A percentile compares a stretch with the other conserved stretches of the same genome.
Conservation (phyloP, 1,284 basidiomycete species). For the Trichosporon faecale region DNA sequence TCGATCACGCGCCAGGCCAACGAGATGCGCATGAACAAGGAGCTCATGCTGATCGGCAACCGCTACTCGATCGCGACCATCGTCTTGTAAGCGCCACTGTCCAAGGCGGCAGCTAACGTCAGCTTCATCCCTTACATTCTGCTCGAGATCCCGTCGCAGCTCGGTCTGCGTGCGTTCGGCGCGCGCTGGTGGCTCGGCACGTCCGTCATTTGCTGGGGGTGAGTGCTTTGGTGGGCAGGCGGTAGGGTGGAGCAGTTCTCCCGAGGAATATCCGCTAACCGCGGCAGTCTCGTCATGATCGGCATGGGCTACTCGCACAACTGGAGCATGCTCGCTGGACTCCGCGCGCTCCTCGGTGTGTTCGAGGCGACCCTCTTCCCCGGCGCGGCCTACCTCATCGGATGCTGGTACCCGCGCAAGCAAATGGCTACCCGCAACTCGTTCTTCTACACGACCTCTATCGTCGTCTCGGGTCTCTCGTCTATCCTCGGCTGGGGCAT, state of each 20-base stretch:
- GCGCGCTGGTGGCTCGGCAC: slow-evolving; percentile 29
- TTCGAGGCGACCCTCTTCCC: slow-evolving; percentile 48
- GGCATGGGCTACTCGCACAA: slow-evolving; percentile 45
- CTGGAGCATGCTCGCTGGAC: slow-evolving; percentile 42
- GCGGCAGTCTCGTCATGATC: slow-evolving; percentile 43
- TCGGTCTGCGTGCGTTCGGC: slow-evolving; percentile 23
- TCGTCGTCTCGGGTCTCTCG: slow-evolving; percentile 21
- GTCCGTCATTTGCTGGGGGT: slow-evolving; percentile 45
- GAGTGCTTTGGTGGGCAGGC: too few relatives aligned
- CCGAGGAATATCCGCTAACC: background rate
- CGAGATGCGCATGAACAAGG: slow-evolving; percentile 29
- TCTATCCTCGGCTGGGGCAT: slow-evolving; percentile 17
- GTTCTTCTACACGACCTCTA: slow-evolving; percentile 41
- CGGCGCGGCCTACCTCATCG: slow-evolving; percentile 52
- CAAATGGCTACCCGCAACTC: slow-evolving; percentile 49
- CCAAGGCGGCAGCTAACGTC: slow-evolving; percentile 25
- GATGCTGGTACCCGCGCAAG: slow-evolving; percentile 53
- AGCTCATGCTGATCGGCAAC: slow-evolving; percentile 37
- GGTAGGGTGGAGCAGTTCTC: background rate
- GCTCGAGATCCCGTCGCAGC: slow-evolving; percentile 15
- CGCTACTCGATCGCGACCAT: slow-evolving; percentile 48
- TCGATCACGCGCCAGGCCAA: slow-evolving; percentile 20
- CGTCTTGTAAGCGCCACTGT: slow-evolving; percentile 27
- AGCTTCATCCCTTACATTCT: background rate
- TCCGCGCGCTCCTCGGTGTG: slow-evolving; percentile 35